Evolutionary conservation across 2,329 filamentous ascomycete species (phyloP).

Genomic region (Coniella vitis): DNA sequence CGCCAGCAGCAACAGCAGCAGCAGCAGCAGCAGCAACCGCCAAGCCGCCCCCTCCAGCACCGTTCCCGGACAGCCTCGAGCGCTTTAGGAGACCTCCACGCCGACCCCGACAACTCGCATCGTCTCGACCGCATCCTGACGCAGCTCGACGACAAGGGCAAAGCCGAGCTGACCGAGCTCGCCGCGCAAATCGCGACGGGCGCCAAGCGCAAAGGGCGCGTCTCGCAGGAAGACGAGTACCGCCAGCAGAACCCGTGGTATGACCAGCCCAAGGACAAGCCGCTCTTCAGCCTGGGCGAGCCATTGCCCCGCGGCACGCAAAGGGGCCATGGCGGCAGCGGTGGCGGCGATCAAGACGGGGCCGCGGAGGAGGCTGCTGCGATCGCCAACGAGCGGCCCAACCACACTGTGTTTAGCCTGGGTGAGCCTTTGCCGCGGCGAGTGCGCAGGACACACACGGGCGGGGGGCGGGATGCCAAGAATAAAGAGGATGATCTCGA

Average conservation of each 20-base stretch:
- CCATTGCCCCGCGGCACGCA: constrained; percentile 17
- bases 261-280: constrained; percentile 16
- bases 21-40: background rate
- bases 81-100: constrained; percentile 1
- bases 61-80: constrained; percentile 5
- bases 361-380: too few relatives aligned
- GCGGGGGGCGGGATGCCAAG: background rate
- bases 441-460: constrained; percentile 5
- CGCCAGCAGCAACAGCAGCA: background rate
- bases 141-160: constrained; percentile 9
- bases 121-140: constrained; percentile 6
- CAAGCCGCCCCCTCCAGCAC: background rate
- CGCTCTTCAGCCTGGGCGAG: constrained; percentile 22
- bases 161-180: constrained; percentile 5
- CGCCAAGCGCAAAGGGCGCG: constrained; percentile 3
- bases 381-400: background rate
- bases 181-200: constrained; percentile 3
- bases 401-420: constrained; percentile 22
- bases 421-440: constrained; percentile 20
- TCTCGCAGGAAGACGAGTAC: constrained; percentile 18
- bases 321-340: too few relatives aligned
- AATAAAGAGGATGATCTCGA: constrained; percentile 8
- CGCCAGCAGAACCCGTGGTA: constrained; percentile 22
- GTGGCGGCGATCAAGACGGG: background rate
- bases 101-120: constrained; percentile 2